These are phyloP conservation scores for Mortierella alpina DNA, from an alignment of 192 early-diverging fungal species.

Conservation along the genomic window DNA sequence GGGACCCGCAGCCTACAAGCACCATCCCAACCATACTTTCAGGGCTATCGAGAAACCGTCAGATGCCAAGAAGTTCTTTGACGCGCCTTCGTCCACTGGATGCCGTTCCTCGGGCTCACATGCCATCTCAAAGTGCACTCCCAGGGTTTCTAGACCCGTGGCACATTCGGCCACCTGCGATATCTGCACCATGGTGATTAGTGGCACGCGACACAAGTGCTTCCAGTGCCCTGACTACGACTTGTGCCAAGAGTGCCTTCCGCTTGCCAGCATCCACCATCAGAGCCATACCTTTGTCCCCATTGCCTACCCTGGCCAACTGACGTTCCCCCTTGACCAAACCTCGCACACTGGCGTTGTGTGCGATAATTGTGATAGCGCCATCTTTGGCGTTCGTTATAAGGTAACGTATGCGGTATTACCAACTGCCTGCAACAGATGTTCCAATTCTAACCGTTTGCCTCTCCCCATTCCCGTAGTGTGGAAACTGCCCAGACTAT, in stretches of 20 bases:
- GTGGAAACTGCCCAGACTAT: constrained; percentile 68
- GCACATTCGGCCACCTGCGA: constrained; percentile 60
- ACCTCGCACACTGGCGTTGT: constrained; percentile 52
- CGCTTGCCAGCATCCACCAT: constrained; percentile 52
- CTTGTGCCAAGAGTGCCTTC: constrained; percentile 68
- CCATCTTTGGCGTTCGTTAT: constrained; percentile 60
- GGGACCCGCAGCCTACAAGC: constrained; percentile 19
- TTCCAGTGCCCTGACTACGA: constrained; percentile 66
- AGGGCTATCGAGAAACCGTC: constrained; percentile 41
- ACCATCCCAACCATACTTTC: constrained; percentile 43
- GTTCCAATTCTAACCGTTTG: not conserved
- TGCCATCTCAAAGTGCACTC: not conserved
- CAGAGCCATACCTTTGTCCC: constrained; percentile 57
- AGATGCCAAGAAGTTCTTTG: not conserved
- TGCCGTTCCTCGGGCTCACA: not conserved
- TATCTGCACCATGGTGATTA: constrained; percentile 63
- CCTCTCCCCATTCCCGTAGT: constrained; percentile 31
- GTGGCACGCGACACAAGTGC: constrained; percentile 71
- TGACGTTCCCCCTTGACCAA: constrained; percentile 24
- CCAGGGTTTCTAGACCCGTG: not conserved
- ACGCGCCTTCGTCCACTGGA: not conserved
- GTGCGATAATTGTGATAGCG: constrained; percentile 59
- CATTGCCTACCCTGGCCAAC: constrained; percentile 41
- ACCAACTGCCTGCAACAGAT: not conserved
- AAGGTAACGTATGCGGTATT: constrained; percentile 54